Evolutionary conservation across 345 rosid genomes (phyloP).

Genomic region (Hirschfeldia incana): DNA sequence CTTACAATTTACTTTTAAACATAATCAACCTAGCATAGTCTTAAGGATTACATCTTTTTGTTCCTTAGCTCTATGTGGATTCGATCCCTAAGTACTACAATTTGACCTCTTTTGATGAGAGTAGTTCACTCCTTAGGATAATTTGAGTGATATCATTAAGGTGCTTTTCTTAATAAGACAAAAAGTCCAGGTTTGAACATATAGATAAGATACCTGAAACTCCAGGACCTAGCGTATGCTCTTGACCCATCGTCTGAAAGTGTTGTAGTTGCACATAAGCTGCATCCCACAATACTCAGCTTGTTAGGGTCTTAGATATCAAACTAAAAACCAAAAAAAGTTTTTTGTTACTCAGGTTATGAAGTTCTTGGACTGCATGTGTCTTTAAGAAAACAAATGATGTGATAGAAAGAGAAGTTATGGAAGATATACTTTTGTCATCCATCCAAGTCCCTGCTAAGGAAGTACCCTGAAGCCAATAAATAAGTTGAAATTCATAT

Average conservation of each 20-base stretch:
- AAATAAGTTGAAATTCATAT: neutral
- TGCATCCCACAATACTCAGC: slow-evolving; percentile 41
- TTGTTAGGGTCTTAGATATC: neutral
- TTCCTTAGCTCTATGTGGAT: too few relatives aligned
- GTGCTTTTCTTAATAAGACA: neutral
- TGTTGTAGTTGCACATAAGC: slow-evolving; percentile 95
- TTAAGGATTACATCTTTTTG: too few relatives aligned
- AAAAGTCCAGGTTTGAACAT: neutral
- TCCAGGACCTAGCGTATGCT: slow-evolving; percentile 78
- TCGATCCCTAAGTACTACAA: too few relatives aligned
- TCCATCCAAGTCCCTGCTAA: slow-evolving; percentile 85
- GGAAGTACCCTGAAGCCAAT: slow-evolving; percentile 45
- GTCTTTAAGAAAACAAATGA: neutral
- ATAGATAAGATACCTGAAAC: slow-evolving; percentile 58
- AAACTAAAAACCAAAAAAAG: neutral
- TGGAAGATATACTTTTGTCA: slow-evolving; percentile 48
- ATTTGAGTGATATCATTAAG: neutral
- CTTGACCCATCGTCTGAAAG: slow-evolving; percentile 90
- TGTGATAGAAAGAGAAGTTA: slow-evolving; percentile 1
- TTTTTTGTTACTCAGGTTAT: neutral
- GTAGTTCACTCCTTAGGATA: too few relatives aligned
- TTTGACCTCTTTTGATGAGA: too few relatives aligned
- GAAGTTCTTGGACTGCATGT: neutral
- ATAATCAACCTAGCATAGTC: too few relatives aligned
- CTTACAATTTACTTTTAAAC: too few relatives aligned